Evolutionary conservation across 1,284 basidiomycete species (phyloP), one percentile per base, ranked within the genome.

Genomic region (Singerocomus inundabilis): DNA sequence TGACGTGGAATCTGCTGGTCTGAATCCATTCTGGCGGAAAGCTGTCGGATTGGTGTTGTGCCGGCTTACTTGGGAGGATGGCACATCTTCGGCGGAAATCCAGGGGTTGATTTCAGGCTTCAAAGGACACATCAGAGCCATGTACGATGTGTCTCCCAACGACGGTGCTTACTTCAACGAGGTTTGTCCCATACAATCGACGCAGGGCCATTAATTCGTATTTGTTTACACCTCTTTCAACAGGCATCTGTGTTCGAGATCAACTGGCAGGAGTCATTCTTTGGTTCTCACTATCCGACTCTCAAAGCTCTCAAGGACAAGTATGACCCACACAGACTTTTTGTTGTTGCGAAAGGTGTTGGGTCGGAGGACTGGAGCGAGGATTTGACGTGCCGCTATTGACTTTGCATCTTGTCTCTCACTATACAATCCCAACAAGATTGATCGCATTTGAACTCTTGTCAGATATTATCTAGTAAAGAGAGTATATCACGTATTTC

Each of bases 21-120:
- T 77, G 18, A 72, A 75, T 53, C 75, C 75, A 5, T 69, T 67
- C 5, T 77, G 75, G 75, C 63, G 76, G 5, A 61, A 67, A 9
- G 69, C 72, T 2, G 36, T 76, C 24, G 57, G 64, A 7, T 62
- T 71, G 42, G 49, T 61, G 11, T 32, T 59, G 10, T 52, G 61
- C 15, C 58, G 48, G 6, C 39, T 42, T 6, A 28, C 11, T 7
- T 77, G 75, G 75, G 45, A 54, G 0, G 70, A 74, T 24, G 64
- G 63, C 6, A 37, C 65, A 2, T 51, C 67, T 0, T 43, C 52
- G 5, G 43, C 53, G 1, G 61, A 60, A 0, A 70, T 76, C 12
- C 31, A 60, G 2, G 54, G 44, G 16, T 37, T 55, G n/a, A 63
- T 64, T 5, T 48, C 61, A 6, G 51, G 60, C 9, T 49, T 69